Conservation (phyloP, 768 basidiomycete species). For the Termitomyces sp. region DNA sequence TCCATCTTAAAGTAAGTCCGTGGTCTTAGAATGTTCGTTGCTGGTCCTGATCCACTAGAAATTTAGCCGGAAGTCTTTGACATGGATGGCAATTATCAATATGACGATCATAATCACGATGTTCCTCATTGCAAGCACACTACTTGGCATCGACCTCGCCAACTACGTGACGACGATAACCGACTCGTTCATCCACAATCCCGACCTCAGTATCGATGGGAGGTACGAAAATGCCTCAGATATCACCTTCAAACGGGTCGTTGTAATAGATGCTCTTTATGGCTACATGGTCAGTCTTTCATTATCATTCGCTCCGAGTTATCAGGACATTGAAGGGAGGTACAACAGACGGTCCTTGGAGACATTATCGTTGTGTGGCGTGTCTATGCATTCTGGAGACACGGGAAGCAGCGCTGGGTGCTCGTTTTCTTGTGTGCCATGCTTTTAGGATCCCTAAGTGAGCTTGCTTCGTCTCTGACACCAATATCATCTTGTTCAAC, state of each 20-base stretch:
- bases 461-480: neutral
- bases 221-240: constrained; percentile 1
- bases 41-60: neutral
- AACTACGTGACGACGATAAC: constrained; percentile 4
- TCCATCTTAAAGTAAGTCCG: neutral
- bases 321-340: neutral
- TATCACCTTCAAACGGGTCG: constrained; percentile 4
- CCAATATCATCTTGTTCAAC: neutral
- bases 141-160: constrained; percentile 7
- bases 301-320: neutral
- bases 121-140: constrained; percentile 4
- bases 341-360: constrained; percentile 5
- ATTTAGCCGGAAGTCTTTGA: neutral
- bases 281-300: constrained; percentile 2
- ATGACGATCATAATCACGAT: constrained; percentile 4
- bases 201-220: neutral
- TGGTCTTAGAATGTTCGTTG: neutral
- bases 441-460: constrained; percentile 8
- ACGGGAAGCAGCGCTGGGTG: constrained; percentile 1
- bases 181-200: constrained; percentile 2
- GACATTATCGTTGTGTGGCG: constrained; percentile 8
- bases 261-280: constrained; percentile 8
- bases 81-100: constrained; percentile 5
- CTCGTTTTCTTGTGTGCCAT: neutral
- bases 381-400: constrained; percentile 7